Base-by-base conservation (phyloP, 169 alveolate species). In the Miamiensis avidus region DNA sequence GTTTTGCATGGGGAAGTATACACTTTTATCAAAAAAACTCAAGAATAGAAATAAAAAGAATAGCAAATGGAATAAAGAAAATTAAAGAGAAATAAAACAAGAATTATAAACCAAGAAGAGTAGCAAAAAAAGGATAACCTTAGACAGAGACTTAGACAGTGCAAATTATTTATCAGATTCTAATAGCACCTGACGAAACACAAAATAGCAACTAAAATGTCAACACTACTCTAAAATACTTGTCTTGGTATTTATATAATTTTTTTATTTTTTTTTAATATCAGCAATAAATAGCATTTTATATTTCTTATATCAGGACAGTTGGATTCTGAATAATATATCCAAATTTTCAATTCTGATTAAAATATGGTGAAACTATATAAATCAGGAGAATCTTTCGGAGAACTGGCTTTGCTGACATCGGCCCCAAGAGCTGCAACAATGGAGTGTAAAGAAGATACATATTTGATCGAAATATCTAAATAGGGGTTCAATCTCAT, bases 351-450 rank as follows among this genome's bases (percentile, higher is more conserved):
- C 20, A 49, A 49, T 49, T 11, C 26, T 49, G 20, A 49, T 11
- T 11, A 49, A 11, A 31, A 76, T 76, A 76, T 76, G 69, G 32
- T 79, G 75, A 79, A 79, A 29, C 30, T 65, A 15, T 79, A 79
- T 79, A 25, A 79, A 65, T 95, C 98, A 25, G 99, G 99, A 25
- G 99, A 98, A 79, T 93, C 97, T 27, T 98, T 98, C 91, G 99
- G 99, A 16, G 99, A 98, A 88, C 94, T 98, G n/a, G 99, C 99
- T 15, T 89, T 98, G 32, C 92, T 98, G 84, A 98, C 98, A 91
- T 98, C 98, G 89, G 95, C 98, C 11, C 99, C 99, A 69, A 96
- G 99, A 90, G 99, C 99, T 31, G 99, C 99, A 31, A 94, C 99
- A 16, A 99, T 98, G 26, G 92, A 86, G 34, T 99, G 99, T 1